Evolutionary conservation across 1,284 basidiomycete genomes (phyloP).

Genomic region (Mycosarcoma mackinlayi): DNA sequence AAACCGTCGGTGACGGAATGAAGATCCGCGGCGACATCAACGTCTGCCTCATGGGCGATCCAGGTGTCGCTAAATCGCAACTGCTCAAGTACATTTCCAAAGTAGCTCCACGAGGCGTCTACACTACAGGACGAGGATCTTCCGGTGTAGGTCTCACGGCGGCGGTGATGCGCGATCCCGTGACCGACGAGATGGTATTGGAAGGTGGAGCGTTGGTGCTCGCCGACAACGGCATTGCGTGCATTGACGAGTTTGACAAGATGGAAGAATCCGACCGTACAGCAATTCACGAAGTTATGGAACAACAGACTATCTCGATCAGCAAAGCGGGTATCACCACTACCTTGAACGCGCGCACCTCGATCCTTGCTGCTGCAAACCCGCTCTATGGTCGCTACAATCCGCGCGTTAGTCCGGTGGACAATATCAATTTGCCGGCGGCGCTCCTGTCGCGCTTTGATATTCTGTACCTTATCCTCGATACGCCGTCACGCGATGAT

Average conservation of each 20-base stretch:
- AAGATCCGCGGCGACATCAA: slow-evolving; percentile 98
- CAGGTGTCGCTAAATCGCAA: slow-evolving; percentile 99
- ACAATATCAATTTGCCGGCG: slow-evolving; percentile 99
- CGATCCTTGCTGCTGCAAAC: slow-evolving; percentile 97
- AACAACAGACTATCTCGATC: slow-evolving; percentile 99
- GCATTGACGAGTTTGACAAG: slow-evolving; percentile 99
- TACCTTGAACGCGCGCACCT: slow-evolving; percentile 97
- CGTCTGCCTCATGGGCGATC: slow-evolving; percentile 98
- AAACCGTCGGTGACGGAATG: slow-evolving; percentile 95
- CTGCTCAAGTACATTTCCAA: slow-evolving; percentile 98
- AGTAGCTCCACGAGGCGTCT: slow-evolving; percentile 95
- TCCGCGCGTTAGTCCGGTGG: slow-evolving; percentile 93
- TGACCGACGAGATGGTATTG: slow-evolving; percentile 99
- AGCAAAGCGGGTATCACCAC: slow-evolving; percentile 99
- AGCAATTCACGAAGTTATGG: slow-evolving; percentile 99
- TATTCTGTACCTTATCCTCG: slow-evolving; percentile 93
- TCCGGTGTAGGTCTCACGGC: slow-evolving; percentile 98
- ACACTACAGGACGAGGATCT: slow-evolving; percentile 97
- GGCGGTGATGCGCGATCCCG: slow-evolving; percentile 98
- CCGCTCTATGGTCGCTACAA: slow-evolving; percentile 98
- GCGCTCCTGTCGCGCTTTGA: slow-evolving; percentile 96
- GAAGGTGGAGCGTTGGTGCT: slow-evolving; percentile 98
- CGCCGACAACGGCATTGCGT: slow-evolving; percentile 99
- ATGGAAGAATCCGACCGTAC: slow-evolving; percentile 99
- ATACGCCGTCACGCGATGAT: slow-evolving; percentile 91